A percentile compares a stretch with the other conserved stretches of the same genome.
phyloP scores from a whole-genome alignment of 1,139 yeast species.

The Geotrichum aggregatum region DNA sequence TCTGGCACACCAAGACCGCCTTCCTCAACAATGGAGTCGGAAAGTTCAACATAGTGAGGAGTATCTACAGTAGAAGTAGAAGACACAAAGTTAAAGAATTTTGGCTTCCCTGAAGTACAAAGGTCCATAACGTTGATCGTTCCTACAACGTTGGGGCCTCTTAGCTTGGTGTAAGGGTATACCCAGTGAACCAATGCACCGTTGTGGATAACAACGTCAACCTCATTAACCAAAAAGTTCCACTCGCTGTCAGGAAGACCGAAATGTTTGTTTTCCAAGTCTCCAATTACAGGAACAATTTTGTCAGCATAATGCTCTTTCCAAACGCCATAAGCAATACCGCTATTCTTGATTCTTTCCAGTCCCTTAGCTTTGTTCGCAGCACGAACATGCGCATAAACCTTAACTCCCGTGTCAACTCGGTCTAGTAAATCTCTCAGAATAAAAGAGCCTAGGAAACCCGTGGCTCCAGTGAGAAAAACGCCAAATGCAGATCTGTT shows the following conservation, averaged over 20 bases:
- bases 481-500: slow-evolving; percentile 50
- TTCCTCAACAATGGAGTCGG: slow-evolving; percentile 61
- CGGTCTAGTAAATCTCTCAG: slow-evolving; percentile 68
- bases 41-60: slow-evolving; percentile 68
- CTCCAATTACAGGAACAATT: slow-evolving; percentile 77
- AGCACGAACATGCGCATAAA: slow-evolving; percentile 92
- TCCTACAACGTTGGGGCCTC: slow-evolving; percentile 90
- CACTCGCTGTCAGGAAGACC: slow-evolving; percentile 63
- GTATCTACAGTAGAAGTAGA: slow-evolving; percentile 92
- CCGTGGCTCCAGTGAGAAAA: slow-evolving; percentile 93
- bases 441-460: slow-evolving; percentile 89
- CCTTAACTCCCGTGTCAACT: slow-evolving; percentile 46
- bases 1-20: slow-evolving; percentile 77
- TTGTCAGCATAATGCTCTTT: slow-evolving; percentile 53
- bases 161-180: slow-evolving; percentile 81
- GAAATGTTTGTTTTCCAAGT: slow-evolving; percentile 64
- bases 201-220: slow-evolving; percentile 87
- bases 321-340: slow-evolving; percentile 85
- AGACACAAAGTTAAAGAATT: slow-evolving; percentile 84
- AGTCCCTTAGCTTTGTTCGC: slow-evolving; percentile 60
- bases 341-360: slow-evolving; percentile 71
- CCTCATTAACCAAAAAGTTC: slow-evolving; percentile 50
- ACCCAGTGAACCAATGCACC: slow-evolving; percentile 99
- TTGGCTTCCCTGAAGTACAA: slow-evolving; percentile 75
- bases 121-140: slow-evolving; percentile 80